Base-by-base conservation (phyloP, 345 rosid genomes). In the Eucalyptus leucophloia region DNA sequence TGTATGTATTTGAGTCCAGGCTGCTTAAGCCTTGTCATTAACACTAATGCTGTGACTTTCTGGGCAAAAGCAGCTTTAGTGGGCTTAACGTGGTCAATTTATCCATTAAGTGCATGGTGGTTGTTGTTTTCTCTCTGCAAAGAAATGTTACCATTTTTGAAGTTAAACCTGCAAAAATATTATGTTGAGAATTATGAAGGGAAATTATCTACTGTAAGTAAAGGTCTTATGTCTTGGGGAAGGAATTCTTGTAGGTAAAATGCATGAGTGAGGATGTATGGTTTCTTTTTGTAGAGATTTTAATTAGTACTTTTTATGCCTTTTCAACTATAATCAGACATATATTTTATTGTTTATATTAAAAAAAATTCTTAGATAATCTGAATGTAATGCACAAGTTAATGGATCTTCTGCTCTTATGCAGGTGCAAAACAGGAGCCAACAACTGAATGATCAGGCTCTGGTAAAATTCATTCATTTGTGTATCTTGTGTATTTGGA, bases 341-440 rank as follows among this genome's bases (percentile, higher is more conserved):
- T 21, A 18, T 49, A 3, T 40, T 53, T 53, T 3, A 28, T 51
- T 23, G 88, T 82, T 82, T 83, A 8, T 83, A n/a, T 44, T 26
- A 10, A 81, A n/a, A 49, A 19, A 44, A 30, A 16, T 28, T 37
- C 11, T 26, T 30, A 51, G 21, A 80, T 88, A 45, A 85, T 83
- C 37, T 58, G 12, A 21, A 30, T 50, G 86, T 18, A 30, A 47
- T 44, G 17, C 40, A 47, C 60, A 26, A 19, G 9, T n/a, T 16
- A 30, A 65, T 40, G 12, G 58, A 77, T 90, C 72, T 87, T 49
- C 47, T 67, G 7, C 87, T 86, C 80, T 90, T 77, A 11, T 89
- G 24, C 93, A 96, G 99, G 96, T 96, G 50, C 97, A 98, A 93
- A 97, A 94, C 87, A 95, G 90, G 95, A 93, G 96, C 91, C 97